Evolutionary conservation across 2,329 filamentous ascomycete genomes (phyloP).

Genomic region (Neoarthrinium moseri): DNA sequence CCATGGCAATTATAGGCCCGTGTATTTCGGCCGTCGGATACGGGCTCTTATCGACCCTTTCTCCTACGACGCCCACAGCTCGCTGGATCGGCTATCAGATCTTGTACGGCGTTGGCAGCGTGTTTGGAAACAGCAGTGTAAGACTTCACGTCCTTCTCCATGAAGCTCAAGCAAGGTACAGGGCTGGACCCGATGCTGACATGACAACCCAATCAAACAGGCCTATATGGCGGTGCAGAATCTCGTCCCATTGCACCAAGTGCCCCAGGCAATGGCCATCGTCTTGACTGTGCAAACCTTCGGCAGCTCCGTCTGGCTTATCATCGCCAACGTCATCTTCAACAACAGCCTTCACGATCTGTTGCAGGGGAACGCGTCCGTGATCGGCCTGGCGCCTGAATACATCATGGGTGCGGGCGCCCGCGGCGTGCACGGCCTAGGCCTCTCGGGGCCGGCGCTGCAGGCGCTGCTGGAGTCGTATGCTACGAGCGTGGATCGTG

Average conservation of each 20-base stretch:
- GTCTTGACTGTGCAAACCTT: conserved; percentile 50
- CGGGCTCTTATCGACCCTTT: conserved; percentile 40
- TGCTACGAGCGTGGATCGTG: neutral
- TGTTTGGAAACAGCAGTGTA: neutral
- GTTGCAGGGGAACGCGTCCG: neutral
- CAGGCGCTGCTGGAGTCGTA: neutral
- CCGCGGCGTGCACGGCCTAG: neutral
- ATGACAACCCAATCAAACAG: neutral
- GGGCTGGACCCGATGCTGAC: conserved; percentile 27
- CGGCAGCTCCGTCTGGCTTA: conserved; percentile 48
- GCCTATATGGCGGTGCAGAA: neutral
- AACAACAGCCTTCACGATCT: conserved; percentile 13
- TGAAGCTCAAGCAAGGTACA: too few relatives aligned
- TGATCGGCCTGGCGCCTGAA: neutral
- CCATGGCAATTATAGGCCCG: conserved; percentile 37
- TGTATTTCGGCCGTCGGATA: conserved; percentile 34
- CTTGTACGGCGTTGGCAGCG: conserved; percentile 37
- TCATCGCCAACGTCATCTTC: conserved; percentile 52
- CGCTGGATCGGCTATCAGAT: conserved; percentile 41
- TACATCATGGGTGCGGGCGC: neutral
- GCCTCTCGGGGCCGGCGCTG: neutral
- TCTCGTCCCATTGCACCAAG: neutral
- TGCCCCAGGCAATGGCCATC: conserved; percentile 25
- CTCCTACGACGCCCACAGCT: conserved; percentile 25
- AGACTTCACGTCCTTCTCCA: too few relatives aligned